phyloP scores from a whole-genome alignment of 2,329 filamentous ascomycete genomes.

The Colletotrichum trifolii region DNA sequence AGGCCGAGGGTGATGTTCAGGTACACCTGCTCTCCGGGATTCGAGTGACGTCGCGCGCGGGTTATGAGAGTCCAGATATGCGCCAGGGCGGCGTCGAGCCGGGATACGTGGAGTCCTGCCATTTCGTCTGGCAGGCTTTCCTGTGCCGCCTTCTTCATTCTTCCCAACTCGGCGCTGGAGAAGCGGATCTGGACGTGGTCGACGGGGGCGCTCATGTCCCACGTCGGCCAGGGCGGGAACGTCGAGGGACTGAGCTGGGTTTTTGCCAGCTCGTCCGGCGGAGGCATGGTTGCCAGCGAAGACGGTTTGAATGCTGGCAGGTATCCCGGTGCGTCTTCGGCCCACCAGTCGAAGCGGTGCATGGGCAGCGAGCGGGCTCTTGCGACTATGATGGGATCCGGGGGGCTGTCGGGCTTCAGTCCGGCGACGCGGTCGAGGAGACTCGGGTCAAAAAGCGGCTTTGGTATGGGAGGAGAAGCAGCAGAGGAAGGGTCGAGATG shows the following conservation, averaged over 20 bases:
- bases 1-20: constrained; percentile 54
- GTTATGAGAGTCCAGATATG: constrained; percentile 59
- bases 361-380: constrained; percentile 52
- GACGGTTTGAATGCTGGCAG: constrained; percentile 41
- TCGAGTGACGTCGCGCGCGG: constrained; percentile 48
- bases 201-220: constrained; percentile 50
- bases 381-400: constrained; percentile 42
- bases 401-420: constrained; percentile 29
- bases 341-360: constrained; percentile 62
- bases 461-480: neutral
- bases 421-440: constrained; percentile 51
- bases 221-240: constrained; percentile 54
- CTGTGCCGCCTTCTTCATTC: constrained; percentile 44
- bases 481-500: constrained; percentile 11
- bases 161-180: constrained; percentile 45
- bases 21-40: constrained; percentile 46
- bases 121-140: constrained; percentile 22
- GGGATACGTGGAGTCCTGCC: constrained; percentile 45
- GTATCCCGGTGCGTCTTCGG: constrained; percentile 44
- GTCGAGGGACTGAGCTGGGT: constrained; percentile 43
- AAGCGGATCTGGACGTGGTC: constrained; percentile 51
- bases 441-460: constrained; percentile 52
- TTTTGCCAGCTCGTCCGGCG: neutral
- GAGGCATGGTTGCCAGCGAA: constrained; percentile 42
- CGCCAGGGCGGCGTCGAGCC: constrained; percentile 57